Conservation (phyloP, 2,329 filamentous ascomycete species). For the Phoma sp. region DNA sequence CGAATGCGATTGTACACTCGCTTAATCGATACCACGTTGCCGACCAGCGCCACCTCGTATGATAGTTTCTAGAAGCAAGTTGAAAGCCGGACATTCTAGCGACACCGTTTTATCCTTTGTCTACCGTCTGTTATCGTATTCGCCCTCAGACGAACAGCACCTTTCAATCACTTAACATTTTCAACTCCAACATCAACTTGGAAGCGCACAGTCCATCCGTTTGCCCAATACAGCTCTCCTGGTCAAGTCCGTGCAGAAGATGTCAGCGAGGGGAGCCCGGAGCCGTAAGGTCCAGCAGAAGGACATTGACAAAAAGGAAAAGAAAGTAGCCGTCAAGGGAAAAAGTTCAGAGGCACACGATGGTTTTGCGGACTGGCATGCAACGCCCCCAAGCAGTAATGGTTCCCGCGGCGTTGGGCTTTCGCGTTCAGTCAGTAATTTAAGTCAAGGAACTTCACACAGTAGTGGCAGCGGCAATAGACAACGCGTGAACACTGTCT, state of each 20-base stretch:
- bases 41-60: too few species aligned
- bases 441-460: conserved; percentile 36
- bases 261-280: conserved; percentile 50
- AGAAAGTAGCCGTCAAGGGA: conserved; percentile 41
- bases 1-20: background rate
- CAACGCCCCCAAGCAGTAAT: conserved; percentile 27
- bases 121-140: too few species aligned
- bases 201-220: background rate
- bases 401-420: conserved; percentile 26
- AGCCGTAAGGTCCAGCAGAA: conserved; percentile 50
- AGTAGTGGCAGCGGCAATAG: conserved; percentile 34
- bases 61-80: too few species aligned
- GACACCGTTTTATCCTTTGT: too few species aligned
- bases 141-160: background rate
- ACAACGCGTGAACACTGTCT: conserved; percentile 27
- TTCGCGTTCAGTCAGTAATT: conserved; percentile 27
- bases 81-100: too few species aligned
- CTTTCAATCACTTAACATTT: background rate
- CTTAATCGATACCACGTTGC: background rate
- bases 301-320: conserved; percentile 49
- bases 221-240: background rate
- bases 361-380: conserved; percentile 38
- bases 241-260: conserved; percentile 12
- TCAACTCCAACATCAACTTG: background rate
- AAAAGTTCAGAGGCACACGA: conserved; percentile 38